Evolutionary conservation across 768 basidiomycete genomes (phyloP), one percentile per base, ranked within the genome.

Genomic region (Cystobasidiopsis lactophilus): DNA sequence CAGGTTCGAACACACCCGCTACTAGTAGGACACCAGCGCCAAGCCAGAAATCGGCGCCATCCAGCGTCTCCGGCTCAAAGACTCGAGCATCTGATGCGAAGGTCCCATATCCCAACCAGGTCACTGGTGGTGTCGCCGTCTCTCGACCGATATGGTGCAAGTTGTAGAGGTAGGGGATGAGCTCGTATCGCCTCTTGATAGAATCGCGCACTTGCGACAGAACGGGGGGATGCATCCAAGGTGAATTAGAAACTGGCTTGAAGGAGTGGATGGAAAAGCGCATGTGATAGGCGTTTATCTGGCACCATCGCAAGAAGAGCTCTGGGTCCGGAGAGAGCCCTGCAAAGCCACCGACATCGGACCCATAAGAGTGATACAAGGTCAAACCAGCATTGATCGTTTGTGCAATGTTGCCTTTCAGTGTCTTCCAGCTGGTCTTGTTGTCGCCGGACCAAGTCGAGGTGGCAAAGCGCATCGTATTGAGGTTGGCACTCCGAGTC

Each of bases 391-490:
- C 59, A 38, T 67, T 65, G 3, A 67, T 52, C 35, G 64, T 63
- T 40, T 63, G 61, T 0, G 64, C 57, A 26, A 64, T 62, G 41
- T 58, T 63, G 7, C 65, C 66, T n/a, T 63, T 60, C 2, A 67
- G 55, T 18, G 63, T 65, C 35, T 64, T 58, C 66, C 65, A 67
- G 33, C 52, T 59, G 21, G 54, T 57, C 9, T 39, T 55, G 50
- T 67, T 67, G 56, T 67, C 66, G 1, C 66, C 66, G 1, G 61
- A 57, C 65, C 65, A 67, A 2, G 65, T 62, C 5, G 62, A 63
- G 7, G 53, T 52, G 33, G 62, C 63, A 48, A 64, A 66, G 40
- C 62, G 61, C 49, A 66, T 60, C 3, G 63, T 62, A 0, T 65
- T 63, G 23, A 66, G 63, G 47, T 66, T 66, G 10, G 60, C 65